Evolutionary conservation across 2,329 filamentous ascomycete species (phyloP), one percentile per base, ranked within the genome.

Genomic region (Aureobasidium sp.): DNA sequence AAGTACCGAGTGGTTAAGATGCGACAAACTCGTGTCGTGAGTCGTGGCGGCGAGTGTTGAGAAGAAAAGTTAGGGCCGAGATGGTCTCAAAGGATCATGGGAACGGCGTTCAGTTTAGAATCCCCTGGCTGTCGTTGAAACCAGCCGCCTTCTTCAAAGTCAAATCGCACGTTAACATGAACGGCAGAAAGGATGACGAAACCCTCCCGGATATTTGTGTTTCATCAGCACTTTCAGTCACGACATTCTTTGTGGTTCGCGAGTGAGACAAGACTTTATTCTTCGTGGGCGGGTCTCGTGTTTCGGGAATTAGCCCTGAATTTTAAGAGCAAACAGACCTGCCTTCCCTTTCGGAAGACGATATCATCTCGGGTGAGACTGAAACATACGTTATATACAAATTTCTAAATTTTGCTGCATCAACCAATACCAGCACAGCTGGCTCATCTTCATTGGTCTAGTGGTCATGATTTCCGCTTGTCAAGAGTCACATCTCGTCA

Each of bases 401-500:
- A 14, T 37, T 37, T 3, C 5, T 8, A 9, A 2, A 14, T 1
- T 15, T 5, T n/a, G 4, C 37, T 22, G 0, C 55, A 45, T 47
- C 42, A 58, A 49, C 56, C 56, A 59, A 59, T 59, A 31, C 36
- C 44, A 59, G 56, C 56, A 11, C 42, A 59, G 56, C 56, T 59
- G 44, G 56, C 37, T 36, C 25, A 47, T 57, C 62, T 59, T 59
- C 48, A 51, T 53, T 59, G 47, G 52, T 63, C 52, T 63, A 63
- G 55, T 59, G 47, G 55, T 63, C 62, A 57, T 58, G 53, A 53
- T 53, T 59, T 53, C 47, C 55, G 62, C 53, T 63, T 59, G 55
- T 63, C 53, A 53, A 29, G 22, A 37, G 27, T 47, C 7, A 55
- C 20, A 62, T 22, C 29, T 53, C 39, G 59, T 62, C 64, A 68